Base-by-base conservation (phyloP, 2,329 filamentous ascomycete genomes). In the Scedosporium apiospermum region DNA sequence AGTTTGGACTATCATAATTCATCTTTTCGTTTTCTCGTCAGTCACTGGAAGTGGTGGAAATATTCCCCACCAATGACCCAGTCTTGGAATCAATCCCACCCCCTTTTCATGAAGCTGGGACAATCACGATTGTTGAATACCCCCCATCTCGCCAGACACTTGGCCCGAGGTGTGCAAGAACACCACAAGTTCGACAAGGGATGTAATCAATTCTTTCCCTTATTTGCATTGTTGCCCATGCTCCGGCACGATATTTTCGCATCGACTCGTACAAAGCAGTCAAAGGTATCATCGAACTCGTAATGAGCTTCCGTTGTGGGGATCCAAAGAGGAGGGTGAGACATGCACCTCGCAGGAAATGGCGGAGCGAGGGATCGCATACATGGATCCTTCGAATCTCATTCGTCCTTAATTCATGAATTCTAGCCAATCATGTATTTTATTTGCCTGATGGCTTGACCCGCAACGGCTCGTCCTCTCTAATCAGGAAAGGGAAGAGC, bases 391-490 rank as follows among this genome's bases (percentile, higher is more conserved):
- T 18, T 21, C 34, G 26, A 18, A 16, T 18, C 6, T 9, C 30
- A 61, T 61, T 61, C 14, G 59, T 34, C 41, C 9, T 51, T 38
- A 61, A 53, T 61, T 34, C 16, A 4, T 14, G 14, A 61, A 53
- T 61, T 51, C 27, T n/a, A 6, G n/a, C 59, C 59, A 61, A 61
- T 61, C 59, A 61, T n/a, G 5, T 55, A 55, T 55, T 55, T 55
- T 55, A 27, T 10, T 12, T 23, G 23, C 3, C 9, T 26, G 23
- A 30, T 55, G 51, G 51, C 51, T 26, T 55, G 51, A 16, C 51
- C 51, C 51, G 18, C 18, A 23, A 18, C 51, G 51, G 51, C 21
- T 55, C 23, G 21, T 30, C 9, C 34, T 38, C 34, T 38, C 34
- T 3, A 38, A 38, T 38, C 10, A 2, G 34, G 34, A 38, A 38